phyloP scores from a whole-genome alignment of 2,329 filamentous ascomycete species.

The Curvularia sp. region DNA sequence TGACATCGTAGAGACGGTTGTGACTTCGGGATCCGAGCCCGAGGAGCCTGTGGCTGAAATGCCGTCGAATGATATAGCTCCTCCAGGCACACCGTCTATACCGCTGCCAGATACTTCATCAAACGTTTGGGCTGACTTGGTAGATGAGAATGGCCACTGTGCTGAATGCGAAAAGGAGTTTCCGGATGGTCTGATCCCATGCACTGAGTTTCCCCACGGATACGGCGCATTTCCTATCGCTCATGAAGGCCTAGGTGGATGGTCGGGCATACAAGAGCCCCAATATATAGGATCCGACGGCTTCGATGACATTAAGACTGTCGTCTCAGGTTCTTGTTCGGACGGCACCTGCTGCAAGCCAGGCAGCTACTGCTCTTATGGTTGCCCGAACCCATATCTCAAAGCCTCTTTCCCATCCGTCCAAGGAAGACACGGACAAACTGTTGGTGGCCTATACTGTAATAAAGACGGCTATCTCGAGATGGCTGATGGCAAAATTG shows the following conservation, averaged over 20 bases:
- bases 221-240: conserved; percentile 78
- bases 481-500: conserved; percentile 62
- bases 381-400: conserved; percentile 88
- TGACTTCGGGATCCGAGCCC: neutral
- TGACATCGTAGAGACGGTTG: neutral
- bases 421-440: conserved; percentile 82
- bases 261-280: conserved; percentile 76
- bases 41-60: conserved; percentile 2
- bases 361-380: conserved; percentile 85
- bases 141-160: conserved; percentile 34
- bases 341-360: conserved; percentile 64
- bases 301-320: conserved; percentile 66
- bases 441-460: conserved; percentile 87
- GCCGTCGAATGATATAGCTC: conserved; percentile 15
- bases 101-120: conserved; percentile 28
- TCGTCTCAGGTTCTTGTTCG: conserved; percentile 65
- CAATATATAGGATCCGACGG: conserved; percentile 43
- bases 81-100: conserved; percentile 36
- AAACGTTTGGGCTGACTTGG: conserved; percentile 25
- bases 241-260: conserved; percentile 76
- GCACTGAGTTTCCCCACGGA: conserved; percentile 74
- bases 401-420: conserved; percentile 86
- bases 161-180: conserved; percentile 71
- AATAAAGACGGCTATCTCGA: conserved; percentile 79
- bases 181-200: conserved; percentile 75